Evolutionary conservation across 176 grass and related monocot species (phyloP).

Genomic region (Bothriochloa decipiens): DNA sequence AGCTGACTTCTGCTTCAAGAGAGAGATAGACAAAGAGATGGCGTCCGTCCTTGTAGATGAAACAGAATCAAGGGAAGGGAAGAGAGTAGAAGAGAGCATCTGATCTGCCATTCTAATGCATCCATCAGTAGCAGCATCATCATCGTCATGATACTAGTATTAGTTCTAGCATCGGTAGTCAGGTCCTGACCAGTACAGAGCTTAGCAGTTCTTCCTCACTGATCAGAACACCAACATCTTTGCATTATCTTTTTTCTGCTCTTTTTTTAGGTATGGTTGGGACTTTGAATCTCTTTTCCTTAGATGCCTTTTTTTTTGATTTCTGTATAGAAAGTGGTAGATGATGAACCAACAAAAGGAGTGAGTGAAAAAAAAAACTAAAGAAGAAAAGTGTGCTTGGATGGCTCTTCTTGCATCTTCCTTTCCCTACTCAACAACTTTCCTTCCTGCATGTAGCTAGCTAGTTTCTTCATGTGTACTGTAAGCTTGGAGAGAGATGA

Average conservation of each 20-base stretch:
- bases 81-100: constrained; percentile 39
- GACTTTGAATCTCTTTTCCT: constrained; percentile 40
- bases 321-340: constrained; percentile 54
- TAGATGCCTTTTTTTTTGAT: constrained; percentile 21
- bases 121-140: neutral
- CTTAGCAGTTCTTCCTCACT: constrained; percentile 32
- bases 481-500: constrained; percentile 40
- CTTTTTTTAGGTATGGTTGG: constrained; percentile 40
- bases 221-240: constrained; percentile 17
- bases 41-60: constrained; percentile 4
- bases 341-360: constrained; percentile 38
- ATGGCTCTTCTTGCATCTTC: constrained; percentile 43
- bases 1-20: constrained; percentile 30
- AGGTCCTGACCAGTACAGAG: constrained; percentile 47
- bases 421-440: constrained; percentile 37
- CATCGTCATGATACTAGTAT: neutral
- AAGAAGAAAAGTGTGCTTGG: constrained; percentile 15
- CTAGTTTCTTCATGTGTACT: neutral
- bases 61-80: neutral
- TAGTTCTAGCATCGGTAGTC: constrained; percentile 44
- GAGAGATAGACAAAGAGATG: too few relatives aligned
- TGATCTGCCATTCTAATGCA: constrained; percentile 38
- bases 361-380: neutral
- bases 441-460: constrained; percentile 32
- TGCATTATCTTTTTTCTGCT: neutral